phyloP scores from a whole-genome alignment of 2,329 filamentous ascomycete genomes.

The Ophiocordyceps polyrhachis-furcata region DNA sequence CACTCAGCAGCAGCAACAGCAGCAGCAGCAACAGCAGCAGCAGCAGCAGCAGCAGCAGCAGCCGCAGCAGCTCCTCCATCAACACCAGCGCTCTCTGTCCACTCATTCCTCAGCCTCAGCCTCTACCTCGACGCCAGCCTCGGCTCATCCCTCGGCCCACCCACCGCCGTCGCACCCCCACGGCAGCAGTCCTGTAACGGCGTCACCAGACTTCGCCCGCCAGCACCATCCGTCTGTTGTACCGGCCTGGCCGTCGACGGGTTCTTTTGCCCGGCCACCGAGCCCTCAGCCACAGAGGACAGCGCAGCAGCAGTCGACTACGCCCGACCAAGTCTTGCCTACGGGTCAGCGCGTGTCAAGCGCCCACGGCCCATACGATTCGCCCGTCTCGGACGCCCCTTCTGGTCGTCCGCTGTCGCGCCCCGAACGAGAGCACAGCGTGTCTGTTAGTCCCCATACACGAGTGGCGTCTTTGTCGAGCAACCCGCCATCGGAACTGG shows the following conservation, averaged over 20 bases:
- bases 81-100: conserved; percentile 37
- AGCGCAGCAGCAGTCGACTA: conserved; percentile 4
- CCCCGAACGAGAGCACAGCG: conserved; percentile 47
- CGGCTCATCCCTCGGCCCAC: conserved; percentile 32
- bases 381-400: conserved; percentile 20
- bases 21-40: conserved; percentile 17
- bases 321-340: conserved; percentile 1
- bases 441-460: conserved; percentile 67
- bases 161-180: conserved; percentile 26
- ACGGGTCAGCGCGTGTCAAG: conserved; percentile 8
- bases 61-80: conserved; percentile 21
- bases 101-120: conserved; percentile 25
- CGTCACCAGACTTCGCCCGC: conserved; percentile 21
- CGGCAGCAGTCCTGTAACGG: conserved; percentile 18
- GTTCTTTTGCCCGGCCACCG: conserved; percentile 27
- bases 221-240: conserved; percentile 29
- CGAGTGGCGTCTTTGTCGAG: conserved; percentile 33
- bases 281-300: conserved; percentile 41
- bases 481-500: conserved; percentile 17
- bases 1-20: conserved; percentile 13
- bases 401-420: conserved; percentile 29
- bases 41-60: conserved; percentile 16
- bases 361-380: conserved; percentile 26
- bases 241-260: conserved; percentile 24
- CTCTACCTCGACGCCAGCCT: conserved; percentile 30